These are phyloP conservation scores for Dendrobium huoshanense DNA, from an alignment of 106 monocot species.

Conservation along the genomic window DNA sequence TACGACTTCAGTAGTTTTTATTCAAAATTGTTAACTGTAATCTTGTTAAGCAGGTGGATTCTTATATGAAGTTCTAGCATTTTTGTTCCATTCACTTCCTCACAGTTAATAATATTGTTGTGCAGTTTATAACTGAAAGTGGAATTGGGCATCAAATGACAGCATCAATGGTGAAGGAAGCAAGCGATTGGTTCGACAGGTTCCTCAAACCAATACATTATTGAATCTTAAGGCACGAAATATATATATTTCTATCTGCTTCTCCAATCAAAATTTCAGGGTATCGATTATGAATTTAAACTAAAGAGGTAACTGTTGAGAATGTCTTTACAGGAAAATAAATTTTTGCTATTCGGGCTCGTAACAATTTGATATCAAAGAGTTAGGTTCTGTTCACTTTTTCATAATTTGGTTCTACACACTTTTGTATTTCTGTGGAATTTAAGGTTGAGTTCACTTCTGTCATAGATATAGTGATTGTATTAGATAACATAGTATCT, in stretches of 20 bases:
- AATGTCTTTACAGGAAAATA: not conserved
- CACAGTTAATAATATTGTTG: not conserved
- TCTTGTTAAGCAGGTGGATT: not conserved
- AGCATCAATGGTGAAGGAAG: constrained; percentile 71
- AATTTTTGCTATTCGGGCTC: not conserved
- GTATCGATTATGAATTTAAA: not conserved
- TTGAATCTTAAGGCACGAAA: not conserved
- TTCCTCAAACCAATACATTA: constrained; percentile 34
- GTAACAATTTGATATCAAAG: not conserved
- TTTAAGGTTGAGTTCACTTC: too few species aligned
- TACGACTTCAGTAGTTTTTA: not conserved
- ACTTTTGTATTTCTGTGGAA: too few species aligned
- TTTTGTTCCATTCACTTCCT: not conserved
- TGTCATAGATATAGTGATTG: too few species aligned
- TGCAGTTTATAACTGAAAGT: constrained; percentile 69
- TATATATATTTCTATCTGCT: not conserved
- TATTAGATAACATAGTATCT: too few species aligned
- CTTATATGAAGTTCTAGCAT: too few species aligned
- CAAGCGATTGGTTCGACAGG: constrained; percentile 76
- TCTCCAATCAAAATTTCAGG: not conserved
- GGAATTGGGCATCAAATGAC: constrained; percentile 84
- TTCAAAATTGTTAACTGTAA: not conserved
- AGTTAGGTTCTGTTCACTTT: too few species aligned
- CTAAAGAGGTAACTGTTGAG: not conserved
- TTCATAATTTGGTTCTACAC: too few species aligned